These are phyloP conservation scores for Quercus aquifolioides DNA, from an alignment of 306 rosid genomes.

Conservation along the genomic window DNA sequence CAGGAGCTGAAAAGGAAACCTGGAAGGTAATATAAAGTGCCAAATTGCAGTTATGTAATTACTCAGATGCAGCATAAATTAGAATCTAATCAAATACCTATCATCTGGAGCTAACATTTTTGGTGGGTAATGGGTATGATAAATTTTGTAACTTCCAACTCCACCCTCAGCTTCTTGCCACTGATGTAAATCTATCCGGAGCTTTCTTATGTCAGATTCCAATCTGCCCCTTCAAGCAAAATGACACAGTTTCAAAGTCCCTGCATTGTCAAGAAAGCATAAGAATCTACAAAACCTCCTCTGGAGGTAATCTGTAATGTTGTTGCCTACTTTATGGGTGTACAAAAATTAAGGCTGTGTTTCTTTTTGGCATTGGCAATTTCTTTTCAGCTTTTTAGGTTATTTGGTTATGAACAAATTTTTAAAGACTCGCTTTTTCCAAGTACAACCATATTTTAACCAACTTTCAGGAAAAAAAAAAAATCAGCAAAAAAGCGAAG, in stretches of 20 bases:
- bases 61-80: slow-evolving; percentile 11
- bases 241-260: slow-evolving; percentile 11
- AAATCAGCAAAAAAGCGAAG: no score
- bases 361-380: no score
- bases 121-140: background rate
- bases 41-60: background rate
- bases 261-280: slow-evolving; percentile 26
- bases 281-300: background rate
- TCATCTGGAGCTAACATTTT: slow-evolving; percentile 20
- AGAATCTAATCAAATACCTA: slow-evolving; percentile 23
- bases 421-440: no score
- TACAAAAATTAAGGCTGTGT: background rate
- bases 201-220: slow-evolving; percentile 10
- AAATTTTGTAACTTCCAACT: background rate
- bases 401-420: no score
- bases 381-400: no score
- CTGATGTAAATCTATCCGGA: background rate
- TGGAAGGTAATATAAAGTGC: slow-evolving; percentile 24
- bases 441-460: no score
- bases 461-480: no score
- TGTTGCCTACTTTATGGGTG: background rate
- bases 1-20: slow-evolving; percentile 17
- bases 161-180: slow-evolving; percentile 14
- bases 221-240: slow-evolving; percentile 12
- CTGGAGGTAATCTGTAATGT: background rate